phyloP scores from a whole-genome alignment of 2,329 filamentous ascomycete species.

The Albophoma yamanashiensis region DNA sequence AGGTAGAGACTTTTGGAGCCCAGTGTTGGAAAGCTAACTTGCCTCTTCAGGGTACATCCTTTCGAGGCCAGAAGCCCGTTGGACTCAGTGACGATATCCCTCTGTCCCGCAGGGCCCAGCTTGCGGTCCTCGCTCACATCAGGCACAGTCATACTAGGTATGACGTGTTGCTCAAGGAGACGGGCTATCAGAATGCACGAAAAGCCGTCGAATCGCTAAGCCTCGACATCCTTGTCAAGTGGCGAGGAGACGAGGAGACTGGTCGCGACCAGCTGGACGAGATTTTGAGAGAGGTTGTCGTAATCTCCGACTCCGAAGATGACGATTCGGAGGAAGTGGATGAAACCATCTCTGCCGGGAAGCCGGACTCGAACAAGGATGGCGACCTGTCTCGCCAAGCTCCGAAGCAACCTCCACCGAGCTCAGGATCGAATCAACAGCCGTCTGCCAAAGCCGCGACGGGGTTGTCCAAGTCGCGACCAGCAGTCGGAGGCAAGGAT shows the following conservation, averaged over 20 bases:
- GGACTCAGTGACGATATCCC: conserved; percentile 45
- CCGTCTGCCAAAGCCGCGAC: background rate
- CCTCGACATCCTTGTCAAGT: conserved; percentile 57
- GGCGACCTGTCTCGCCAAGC: background rate
- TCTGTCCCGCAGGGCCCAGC: conserved; percentile 50
- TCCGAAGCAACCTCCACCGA: background rate
- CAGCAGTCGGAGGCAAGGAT: conserved; percentile 10
- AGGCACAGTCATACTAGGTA: conserved; percentile 57
- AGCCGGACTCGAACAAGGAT: conserved; percentile 5
- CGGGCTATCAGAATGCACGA: conserved; percentile 47
- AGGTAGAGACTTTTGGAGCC: background rate
- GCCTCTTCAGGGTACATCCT: conserved; percentile 31
- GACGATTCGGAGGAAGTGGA: conserved; percentile 25
- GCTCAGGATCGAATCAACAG: background rate
- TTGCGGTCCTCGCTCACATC: conserved; percentile 56
- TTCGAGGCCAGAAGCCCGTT: conserved; percentile 44
- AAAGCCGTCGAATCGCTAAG: conserved; percentile 51
- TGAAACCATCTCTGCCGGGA: conserved; percentile 20
- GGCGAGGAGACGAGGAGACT: conserved; percentile 60
- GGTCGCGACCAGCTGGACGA: conserved; percentile 58
- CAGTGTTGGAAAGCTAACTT: conserved; percentile 7
- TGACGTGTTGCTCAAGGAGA: conserved; percentile 48
- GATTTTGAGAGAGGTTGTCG: conserved; percentile 54
- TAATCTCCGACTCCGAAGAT: conserved; percentile 51
- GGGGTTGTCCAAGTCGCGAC: background rate